Evolutionary conservation across 2,329 filamentous ascomycete species (phyloP).

Genomic region (Calonectria hongkongensis): DNA sequence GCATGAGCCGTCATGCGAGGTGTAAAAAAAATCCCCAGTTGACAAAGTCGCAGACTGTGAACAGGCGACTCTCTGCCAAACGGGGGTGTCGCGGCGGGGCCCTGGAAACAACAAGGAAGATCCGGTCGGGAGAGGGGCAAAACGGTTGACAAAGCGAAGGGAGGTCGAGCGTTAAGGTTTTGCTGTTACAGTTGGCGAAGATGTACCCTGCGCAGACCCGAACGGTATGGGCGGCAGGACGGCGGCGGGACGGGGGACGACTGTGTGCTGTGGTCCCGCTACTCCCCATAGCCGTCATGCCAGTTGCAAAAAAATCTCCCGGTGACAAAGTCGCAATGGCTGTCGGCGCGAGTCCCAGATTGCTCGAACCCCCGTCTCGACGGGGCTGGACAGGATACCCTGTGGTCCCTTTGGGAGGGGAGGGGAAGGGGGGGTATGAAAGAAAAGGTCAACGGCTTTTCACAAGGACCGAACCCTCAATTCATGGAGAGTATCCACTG

Average conservation of each 20-base stretch:
- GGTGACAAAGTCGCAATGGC: slow-evolving; percentile 43
- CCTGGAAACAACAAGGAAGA: slow-evolving; percentile 49
- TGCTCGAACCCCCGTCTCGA: slow-evolving; percentile 47
- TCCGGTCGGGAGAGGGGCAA: slow-evolving; percentile 50
- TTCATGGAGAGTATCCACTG: slow-evolving; percentile 50
- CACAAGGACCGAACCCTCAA: slow-evolving; percentile 40
- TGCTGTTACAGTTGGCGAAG: slow-evolving; percentile 53
- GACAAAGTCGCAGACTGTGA: no score
- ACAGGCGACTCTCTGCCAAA: slow-evolving; percentile 44
- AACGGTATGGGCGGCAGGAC: slow-evolving; percentile 32
- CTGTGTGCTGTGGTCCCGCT: slow-evolving; percentile 42
- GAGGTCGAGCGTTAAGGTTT: slow-evolving; percentile 47
- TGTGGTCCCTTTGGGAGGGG: slow-evolving; percentile 50
- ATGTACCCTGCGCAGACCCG: slow-evolving; percentile 51
- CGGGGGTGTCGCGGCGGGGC: slow-evolving; percentile 40
- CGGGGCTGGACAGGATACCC: slow-evolving; percentile 46
- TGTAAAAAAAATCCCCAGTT: no score
- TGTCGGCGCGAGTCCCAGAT: slow-evolving; percentile 50
- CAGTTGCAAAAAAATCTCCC: slow-evolving; percentile 49
- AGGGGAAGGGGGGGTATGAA: slow-evolving; percentile 37
- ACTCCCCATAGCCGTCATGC: slow-evolving; percentile 49
- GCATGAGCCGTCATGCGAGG: no score
- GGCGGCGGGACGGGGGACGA: slow-evolving; percentile 35
- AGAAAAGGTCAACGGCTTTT: slow-evolving; percentile 41
- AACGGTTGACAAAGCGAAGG: slow-evolving; percentile 51